Evolutionary conservation across 2,329 filamentous ascomycete species (phyloP).

Genomic region (Cladobotryum mycophilum): DNA sequence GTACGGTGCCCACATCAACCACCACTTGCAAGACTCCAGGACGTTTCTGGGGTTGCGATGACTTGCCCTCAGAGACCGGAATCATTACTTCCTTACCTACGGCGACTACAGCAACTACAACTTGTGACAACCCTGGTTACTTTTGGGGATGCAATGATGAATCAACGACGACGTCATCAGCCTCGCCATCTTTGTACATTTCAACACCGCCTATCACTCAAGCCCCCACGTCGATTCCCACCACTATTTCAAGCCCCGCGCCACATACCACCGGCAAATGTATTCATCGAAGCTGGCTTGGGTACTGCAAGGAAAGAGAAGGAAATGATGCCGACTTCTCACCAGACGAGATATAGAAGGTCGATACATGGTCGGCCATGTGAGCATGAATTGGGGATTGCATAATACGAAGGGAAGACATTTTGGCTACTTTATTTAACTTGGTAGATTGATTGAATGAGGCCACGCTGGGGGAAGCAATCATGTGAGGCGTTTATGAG

Average conservation of each 20-base stretch:
- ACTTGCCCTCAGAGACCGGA: slow-evolving; percentile 14
- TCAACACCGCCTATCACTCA: slow-evolving; percentile 24
- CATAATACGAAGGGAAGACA: not conserved
- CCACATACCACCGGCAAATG: slow-evolving; percentile 27
- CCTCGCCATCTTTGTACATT: slow-evolving; percentile 2
- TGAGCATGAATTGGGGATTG: not conserved
- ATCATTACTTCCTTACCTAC: slow-evolving; percentile 18
- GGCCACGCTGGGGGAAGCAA: not conserved
- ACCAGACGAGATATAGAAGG: slow-evolving; percentile 27
- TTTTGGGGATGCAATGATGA: slow-evolving; percentile 47
- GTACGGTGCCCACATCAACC: slow-evolving; percentile 26
- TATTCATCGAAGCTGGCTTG: slow-evolving; percentile 34
- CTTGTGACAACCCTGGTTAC: slow-evolving; percentile 46
- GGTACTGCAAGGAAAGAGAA: slow-evolving; percentile 35
- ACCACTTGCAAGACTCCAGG: slow-evolving; percentile 46
- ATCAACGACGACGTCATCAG: slow-evolving; percentile 30
- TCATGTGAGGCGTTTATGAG: slow-evolving; percentile 8
- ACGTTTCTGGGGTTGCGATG: slow-evolving; percentile 48
- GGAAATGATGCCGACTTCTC: slow-evolving; percentile 18
- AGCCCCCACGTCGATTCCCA: slow-evolving; percentile 25
- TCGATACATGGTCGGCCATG: too few species aligned
- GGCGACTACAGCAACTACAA: slow-evolving; percentile 27
- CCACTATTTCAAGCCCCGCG: slow-evolving; percentile 18
- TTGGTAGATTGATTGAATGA: not conserved
- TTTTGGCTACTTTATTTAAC: slow-evolving; percentile 3